Conservation (phyloP, 306 rosid genomes). For the Trifolium repens region DNA sequence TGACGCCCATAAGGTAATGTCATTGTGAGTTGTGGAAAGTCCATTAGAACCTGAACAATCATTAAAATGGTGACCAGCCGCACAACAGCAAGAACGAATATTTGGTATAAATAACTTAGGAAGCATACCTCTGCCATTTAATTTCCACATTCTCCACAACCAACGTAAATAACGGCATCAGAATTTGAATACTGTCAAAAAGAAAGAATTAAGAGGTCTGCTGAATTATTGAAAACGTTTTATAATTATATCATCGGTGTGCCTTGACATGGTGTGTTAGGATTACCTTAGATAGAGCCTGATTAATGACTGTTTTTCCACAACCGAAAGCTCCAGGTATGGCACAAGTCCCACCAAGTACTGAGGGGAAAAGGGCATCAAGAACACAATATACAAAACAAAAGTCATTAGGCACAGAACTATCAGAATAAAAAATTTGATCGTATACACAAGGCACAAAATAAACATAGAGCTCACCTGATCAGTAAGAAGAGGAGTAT, state of each 20-base stretch:
- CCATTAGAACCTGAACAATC: conserved; percentile 87
- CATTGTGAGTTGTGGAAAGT: conserved; percentile 99
- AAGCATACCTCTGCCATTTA: conserved; percentile 92
- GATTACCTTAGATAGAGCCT: conserved; percentile 95
- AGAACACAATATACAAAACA: conserved; percentile 82
- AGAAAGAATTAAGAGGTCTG: conserved; percentile 31
- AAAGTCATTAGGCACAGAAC: conserved; percentile 43
- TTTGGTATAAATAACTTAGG: conserved; percentile 15
- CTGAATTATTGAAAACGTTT: conserved; percentile 7
- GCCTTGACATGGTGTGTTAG: conserved; percentile 17
- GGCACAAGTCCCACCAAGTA: conserved; percentile 57
- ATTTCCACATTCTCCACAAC: conserved; percentile 99
- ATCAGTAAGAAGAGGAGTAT: conserved; percentile 98
- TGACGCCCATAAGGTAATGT: conserved; percentile 99
- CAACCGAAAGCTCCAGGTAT: conserved; percentile 99
- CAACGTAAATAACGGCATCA: conserved; percentile 92
- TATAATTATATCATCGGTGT: neutral
- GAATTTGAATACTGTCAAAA: conserved; percentile 92
- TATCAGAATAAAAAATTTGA: conserved; percentile 6
- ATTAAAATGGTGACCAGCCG: conserved; percentile 34
- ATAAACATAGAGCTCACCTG: conserved; percentile 61
- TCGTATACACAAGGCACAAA: conserved; percentile 18
- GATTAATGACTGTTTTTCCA: conserved; percentile 99
- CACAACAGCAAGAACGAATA: conserved; percentile 3
- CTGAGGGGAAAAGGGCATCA: conserved; percentile 31